phyloP scores from a whole-genome alignment of 169 alveolate species.

The Theileria parva region DNA sequence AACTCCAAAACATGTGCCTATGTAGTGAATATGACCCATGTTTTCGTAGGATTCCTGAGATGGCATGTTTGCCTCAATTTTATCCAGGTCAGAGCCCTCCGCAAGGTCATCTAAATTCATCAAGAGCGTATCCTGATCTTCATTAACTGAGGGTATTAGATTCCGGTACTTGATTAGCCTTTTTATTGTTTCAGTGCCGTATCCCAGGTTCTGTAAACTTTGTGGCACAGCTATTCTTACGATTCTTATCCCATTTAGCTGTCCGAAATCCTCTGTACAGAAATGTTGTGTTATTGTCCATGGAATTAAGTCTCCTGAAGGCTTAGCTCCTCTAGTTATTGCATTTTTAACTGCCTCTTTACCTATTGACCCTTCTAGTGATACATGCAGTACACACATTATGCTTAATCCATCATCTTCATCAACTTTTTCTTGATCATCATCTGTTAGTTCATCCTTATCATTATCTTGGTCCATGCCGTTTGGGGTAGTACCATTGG shows the following conservation, averaged over 20 bases:
- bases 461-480: constrained; percentile 4
- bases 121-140: constrained; percentile 37
- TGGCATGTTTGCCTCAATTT: neutral
- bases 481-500: constrained; percentile 41
- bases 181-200: constrained; percentile 93
- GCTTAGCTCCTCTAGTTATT: constrained; percentile 81
- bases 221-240: constrained; percentile 99
- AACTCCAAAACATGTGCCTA: constrained; percentile 98
- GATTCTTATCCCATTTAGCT: constrained; percentile 87
- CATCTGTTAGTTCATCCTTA: constrained; percentile 9
- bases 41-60: constrained; percentile 36
- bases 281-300: constrained; percentile 97
- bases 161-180: constrained; percentile 72
- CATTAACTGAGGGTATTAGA: constrained; percentile 32
- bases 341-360: constrained; percentile 76
- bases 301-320: constrained; percentile 96
- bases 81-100: constrained; percentile 5
- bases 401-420: constrained; percentile 73
- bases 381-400: constrained; percentile 87
- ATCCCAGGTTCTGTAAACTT: constrained; percentile 94
- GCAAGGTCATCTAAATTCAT: constrained; percentile 6
- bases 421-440: constrained; percentile 30
- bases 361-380: constrained; percentile 91
- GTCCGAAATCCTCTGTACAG: constrained; percentile 92
- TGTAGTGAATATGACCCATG: constrained; percentile 88